phyloP scores from a whole-genome alignment of 2,329 filamentous ascomycete genomes.

The Diaporthe citri region DNA sequence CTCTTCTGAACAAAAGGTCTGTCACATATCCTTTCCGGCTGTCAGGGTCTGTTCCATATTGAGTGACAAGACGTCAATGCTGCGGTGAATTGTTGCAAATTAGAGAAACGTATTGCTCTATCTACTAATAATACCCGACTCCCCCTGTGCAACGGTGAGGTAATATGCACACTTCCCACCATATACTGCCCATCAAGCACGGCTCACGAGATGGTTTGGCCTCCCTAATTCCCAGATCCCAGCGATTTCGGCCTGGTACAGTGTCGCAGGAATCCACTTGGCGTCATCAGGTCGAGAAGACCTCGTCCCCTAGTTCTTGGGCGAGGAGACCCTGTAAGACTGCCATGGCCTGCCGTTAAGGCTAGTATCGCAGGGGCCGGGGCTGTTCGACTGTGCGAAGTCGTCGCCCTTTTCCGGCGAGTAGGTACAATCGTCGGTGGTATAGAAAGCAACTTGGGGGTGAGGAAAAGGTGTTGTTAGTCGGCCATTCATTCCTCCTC shows the following conservation, averaged over 20 bases:
- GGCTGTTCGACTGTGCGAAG: background rate
- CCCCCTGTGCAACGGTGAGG: background rate
- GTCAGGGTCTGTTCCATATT: background rate
- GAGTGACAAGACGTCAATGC: background rate
- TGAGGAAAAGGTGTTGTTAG: background rate
- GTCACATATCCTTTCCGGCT: background rate
- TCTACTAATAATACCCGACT: background rate
- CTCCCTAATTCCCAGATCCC: background rate
- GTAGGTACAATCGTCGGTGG: background rate
- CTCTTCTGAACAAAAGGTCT: background rate
- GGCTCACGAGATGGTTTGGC: background rate
- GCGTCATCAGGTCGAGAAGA: background rate
- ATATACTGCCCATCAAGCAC: background rate
- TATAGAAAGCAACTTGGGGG: background rate
- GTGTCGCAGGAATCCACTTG: background rate
- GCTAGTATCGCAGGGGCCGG: background rate
- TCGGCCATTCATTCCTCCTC: background rate
- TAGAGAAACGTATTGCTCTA: background rate
- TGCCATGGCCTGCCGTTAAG: background rate
- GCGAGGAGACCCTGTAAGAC: background rate
- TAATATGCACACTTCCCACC: no score
- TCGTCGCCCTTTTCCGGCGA: background rate
- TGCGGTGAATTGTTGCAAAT: background rate
- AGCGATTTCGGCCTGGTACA: background rate
- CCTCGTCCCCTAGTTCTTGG: background rate